Conservation (phyloP, 495 filamentous ascomycete species). For the Tuber aestivum region DNA sequence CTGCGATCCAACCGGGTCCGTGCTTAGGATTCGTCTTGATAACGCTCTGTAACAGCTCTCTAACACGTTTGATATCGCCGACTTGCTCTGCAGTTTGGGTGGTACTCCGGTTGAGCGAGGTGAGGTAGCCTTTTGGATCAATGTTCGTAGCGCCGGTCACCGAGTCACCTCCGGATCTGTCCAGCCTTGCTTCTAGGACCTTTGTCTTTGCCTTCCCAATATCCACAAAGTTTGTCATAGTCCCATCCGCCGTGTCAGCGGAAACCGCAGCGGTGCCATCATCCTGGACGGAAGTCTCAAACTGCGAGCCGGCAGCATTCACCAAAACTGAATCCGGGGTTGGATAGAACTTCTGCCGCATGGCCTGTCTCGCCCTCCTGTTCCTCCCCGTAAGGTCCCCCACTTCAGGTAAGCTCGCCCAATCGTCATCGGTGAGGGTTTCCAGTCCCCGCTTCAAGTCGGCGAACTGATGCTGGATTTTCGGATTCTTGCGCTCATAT, state of each 20-base stretch:
- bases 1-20: conserved; percentile 93
- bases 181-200: conserved; percentile 81
- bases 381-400: conserved; percentile 95
- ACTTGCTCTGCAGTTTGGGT: conserved; percentile 73
- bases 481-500: conserved; percentile 93
- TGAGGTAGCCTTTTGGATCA: conserved; percentile 92
- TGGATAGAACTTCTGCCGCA: conserved; percentile 83
- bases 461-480: conserved; percentile 97
- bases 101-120: conserved; percentile 73
- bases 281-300: conserved; percentile 77
- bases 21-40: conserved; percentile 94
- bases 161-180: conserved; percentile 73
- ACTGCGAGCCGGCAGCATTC: conserved; percentile 68
- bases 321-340: conserved; percentile 95
- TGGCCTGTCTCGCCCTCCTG: conserved; percentile 71
- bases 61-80: conserved; percentile 91
- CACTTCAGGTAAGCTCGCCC: conserved; percentile 91
- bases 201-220: conserved; percentile 94
- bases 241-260: conserved; percentile 62
- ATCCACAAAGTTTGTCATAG: conserved; percentile 96
- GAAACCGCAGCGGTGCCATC: conserved; percentile 55
- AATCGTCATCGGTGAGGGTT: conserved; percentile 88
- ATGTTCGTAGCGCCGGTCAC: conserved; percentile 78
- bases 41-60: conserved; percentile 86
- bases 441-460: conserved; percentile 87